Conservation (phyloP, 768 basidiomycete species). For the Tricholoma matsutake region DNA sequence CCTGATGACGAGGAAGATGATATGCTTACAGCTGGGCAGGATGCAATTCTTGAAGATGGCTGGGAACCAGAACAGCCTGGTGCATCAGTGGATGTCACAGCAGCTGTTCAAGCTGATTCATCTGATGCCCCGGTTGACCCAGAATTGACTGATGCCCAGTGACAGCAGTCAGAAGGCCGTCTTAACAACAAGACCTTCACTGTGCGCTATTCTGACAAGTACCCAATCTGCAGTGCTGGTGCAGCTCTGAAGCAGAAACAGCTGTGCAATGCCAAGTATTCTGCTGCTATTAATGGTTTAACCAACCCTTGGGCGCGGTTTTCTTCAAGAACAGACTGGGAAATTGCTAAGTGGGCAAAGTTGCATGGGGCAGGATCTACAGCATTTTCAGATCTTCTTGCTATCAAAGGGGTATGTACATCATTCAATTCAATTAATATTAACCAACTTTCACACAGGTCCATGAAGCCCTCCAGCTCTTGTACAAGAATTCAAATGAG, state of each 20-base stretch:
- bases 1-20: not conserved
- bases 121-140: not conserved
- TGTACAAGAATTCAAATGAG: conserved; percentile 21
- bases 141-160: not conserved
- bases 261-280: no score
- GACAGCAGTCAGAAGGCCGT: not conserved
- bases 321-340: conserved; percentile 20
- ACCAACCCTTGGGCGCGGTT: conserved; percentile 30
- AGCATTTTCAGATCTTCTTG: no score
- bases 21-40: not conserved
- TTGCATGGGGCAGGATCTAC: conserved; percentile 29
- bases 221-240: no score
- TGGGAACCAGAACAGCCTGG: not conserved
- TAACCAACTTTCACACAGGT: conserved; percentile 19
- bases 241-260: no score
- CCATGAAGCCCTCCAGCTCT: conserved; percentile 20
- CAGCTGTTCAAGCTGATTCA: not conserved
- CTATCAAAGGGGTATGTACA: conserved; percentile 35
- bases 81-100: not conserved
- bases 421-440: not conserved
- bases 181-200: not conserved
- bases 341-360: conserved; percentile 44
- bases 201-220: not conserved
- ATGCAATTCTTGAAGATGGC: not conserved
- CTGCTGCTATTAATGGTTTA: not conserved